These are phyloP conservation scores for Tylopilus plumbeoviolaceoides DNA, from an alignment of 768 basidiomycete species.

Conservation along the genomic window DNA sequence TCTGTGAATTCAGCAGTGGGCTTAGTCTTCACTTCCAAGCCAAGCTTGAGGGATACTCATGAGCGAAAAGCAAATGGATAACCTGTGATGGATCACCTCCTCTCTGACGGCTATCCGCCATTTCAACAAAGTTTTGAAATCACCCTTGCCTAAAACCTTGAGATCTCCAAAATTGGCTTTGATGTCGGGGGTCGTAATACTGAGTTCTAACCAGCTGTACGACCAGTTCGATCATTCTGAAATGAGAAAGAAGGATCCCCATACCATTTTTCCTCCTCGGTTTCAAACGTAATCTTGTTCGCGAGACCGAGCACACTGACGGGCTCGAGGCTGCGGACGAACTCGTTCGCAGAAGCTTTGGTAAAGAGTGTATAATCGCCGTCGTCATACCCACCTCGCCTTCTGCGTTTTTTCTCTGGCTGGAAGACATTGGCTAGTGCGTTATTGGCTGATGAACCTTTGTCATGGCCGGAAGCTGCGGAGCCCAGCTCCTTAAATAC, in stretches of 20 bases:
- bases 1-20: constrained; percentile 75
- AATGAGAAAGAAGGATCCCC: constrained; percentile 17
- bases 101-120: constrained; percentile 88
- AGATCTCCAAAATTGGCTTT: constrained; percentile 84
- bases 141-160: constrained; percentile 95
- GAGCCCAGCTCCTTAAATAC: constrained; percentile 90
- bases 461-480: constrained; percentile 40
- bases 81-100: constrained; percentile 49
- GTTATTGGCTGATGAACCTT: constrained; percentile 58
- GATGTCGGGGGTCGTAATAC: constrained; percentile 75
- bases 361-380: constrained; percentile 91
- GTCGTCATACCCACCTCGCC: constrained; percentile 93
- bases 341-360: constrained; percentile 61
- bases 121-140: constrained; percentile 89
- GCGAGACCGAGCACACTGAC: constrained; percentile 71
- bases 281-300: constrained; percentile 73
- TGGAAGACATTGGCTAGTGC: constrained; percentile 90
- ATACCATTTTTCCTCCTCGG: constrained; percentile 83
- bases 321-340: constrained; percentile 68
- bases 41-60: constrained; percentile 42
- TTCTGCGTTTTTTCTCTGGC: constrained; percentile 92
- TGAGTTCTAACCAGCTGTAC: constrained; percentile 65
- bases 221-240: constrained; percentile 2
- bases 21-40: constrained; percentile 77
- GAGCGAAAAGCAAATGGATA: constrained; percentile 2